Evolutionary conservation across 2,329 filamentous ascomycete genomes (phyloP), one percentile per base, ranked within the genome.

Genomic region (Trichoderma harzianum): DNA sequence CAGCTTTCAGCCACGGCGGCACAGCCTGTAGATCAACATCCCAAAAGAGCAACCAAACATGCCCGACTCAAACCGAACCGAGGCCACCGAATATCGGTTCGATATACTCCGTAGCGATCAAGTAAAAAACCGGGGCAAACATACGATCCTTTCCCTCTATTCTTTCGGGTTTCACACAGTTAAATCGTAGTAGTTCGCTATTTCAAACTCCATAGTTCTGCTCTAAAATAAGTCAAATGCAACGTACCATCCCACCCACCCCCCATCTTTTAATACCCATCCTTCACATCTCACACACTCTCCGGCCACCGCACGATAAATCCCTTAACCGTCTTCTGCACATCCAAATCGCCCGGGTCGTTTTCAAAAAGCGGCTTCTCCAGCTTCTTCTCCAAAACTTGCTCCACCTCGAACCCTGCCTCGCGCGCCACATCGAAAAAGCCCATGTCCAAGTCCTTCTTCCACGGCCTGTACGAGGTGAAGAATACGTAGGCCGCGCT

Each of bases 391-490:
- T 98, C 93, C 62, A 95, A 84, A 39, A 97, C 86, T 84, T 95
- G 93, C 74, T 91, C 90, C 3, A 97, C 94, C 18, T 82, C 82
- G 73, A 98, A 92, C 0, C 94, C 94, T 63, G 85, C 86, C 66
- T 88, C 87, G 72, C 88, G 85, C 5, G 91, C 93, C 71, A 94
- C 78, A 63, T 94, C 92, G 78, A 98, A 98, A 83, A 98, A 98
- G 5, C 87, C 88, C 79, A 97, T 85, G 78, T 97, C 96, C 80
- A 94, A 92, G 74, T 94, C 88, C 77, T 92, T 86, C 78, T 98
- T 84, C 95, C 95, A 98, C 1, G 95, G 95, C 74, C 96, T 87
- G 82, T 98, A 97, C 24, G 93, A 95, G 0, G 95, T 97, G 83
- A 98, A 98, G 81, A 98, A 97, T 8, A 98, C 94, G 76, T 95